These are phyloP conservation scores for Periconia macrospinosa DNA, from an alignment of 2,329 filamentous ascomycete genomes.

Conservation along the genomic window DNA sequence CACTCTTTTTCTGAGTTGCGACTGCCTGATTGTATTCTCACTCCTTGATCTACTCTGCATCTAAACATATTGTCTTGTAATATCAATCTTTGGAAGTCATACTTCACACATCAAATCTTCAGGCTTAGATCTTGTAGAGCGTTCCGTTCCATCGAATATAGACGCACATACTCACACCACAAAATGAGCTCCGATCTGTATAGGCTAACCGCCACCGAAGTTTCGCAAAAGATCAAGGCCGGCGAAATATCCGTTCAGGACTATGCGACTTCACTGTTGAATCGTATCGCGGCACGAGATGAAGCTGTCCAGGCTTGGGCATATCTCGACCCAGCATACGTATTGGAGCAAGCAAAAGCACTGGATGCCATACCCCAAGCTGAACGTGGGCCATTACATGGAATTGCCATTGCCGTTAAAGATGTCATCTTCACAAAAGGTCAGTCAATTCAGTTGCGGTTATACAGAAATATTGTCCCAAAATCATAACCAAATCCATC, in stretches of 20 bases:
- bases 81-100: not conserved
- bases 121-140: no score
- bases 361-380: constrained; percentile 54
- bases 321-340: constrained; percentile 35
- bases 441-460: not conserved
- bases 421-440: constrained; percentile 58
- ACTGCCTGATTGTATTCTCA: not conserved
- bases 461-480: no score
- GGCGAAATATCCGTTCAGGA: constrained; percentile 29
- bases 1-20: not conserved
- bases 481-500: not conserved
- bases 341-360: constrained; percentile 53
- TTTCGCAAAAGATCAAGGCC: constrained; percentile 6
- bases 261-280: constrained; percentile 31
- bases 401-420: constrained; percentile 61
- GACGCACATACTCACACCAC: not conserved
- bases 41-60: not conserved
- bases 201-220: not conserved
- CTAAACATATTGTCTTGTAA: no score
- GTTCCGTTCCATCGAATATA: not conserved
- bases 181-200: not conserved
- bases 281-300: constrained; percentile 29
- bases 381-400: constrained; percentile 59
- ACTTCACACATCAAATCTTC: not conserved
- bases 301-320: constrained; percentile 33